Conservation (phyloP, 2,329 filamentous ascomycete genomes). For the Verticillium nonalfalfae region DNA sequence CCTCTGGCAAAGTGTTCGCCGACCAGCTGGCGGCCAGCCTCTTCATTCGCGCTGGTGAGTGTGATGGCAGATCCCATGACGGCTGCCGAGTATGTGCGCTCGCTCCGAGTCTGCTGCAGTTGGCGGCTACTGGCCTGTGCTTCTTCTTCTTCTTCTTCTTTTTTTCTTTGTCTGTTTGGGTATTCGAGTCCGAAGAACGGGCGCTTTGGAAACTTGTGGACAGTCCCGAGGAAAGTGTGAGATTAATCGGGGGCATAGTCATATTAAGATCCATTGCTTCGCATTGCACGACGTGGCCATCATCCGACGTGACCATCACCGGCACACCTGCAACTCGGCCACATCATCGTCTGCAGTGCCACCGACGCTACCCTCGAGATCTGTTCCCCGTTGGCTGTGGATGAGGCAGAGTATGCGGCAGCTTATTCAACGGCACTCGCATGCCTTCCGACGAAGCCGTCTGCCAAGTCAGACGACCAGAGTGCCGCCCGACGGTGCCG, state of each 20-base stretch:
- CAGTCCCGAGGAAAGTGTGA: no score
- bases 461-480: background rate
- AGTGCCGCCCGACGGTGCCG: background rate
- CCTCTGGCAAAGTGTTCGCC: background rate
- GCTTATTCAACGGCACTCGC: background rate
- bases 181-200: no score
- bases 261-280: no score
- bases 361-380: background rate
- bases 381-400: background rate
- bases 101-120: no score
- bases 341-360: background rate
- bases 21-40: background rate
- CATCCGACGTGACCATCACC: background rate
- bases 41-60: background rate
- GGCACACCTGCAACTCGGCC: background rate
- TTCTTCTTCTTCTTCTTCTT: no score
- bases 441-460: background rate
- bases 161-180: no score
- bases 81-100: no score
- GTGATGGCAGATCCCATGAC: background rate
- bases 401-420: background rate
- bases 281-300: no score
- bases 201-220: no score
- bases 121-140: no score
- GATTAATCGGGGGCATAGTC: no score